These are phyloP conservation scores for Coniella lustricola DNA, from an alignment of 2,329 filamentous ascomycete species.

Conservation along the genomic window DNA sequence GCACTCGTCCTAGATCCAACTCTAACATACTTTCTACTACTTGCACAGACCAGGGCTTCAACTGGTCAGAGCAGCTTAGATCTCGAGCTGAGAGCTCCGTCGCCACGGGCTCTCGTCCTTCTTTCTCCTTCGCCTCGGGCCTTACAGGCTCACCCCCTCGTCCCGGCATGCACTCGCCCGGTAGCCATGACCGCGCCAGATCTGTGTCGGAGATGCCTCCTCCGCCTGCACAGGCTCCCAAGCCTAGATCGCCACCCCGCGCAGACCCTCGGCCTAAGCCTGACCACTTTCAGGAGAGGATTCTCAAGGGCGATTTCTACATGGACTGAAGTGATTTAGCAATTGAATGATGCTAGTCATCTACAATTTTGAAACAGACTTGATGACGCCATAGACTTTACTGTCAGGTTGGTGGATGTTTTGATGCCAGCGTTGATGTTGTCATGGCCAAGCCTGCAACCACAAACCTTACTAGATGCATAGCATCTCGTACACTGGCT, in stretches of 20 bases:
- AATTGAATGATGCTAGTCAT: neutral
- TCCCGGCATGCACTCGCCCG: constrained; percentile 18
- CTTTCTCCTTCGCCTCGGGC: constrained; percentile 49
- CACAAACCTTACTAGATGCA: neutral
- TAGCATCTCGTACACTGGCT: neutral
- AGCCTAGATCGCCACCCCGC: constrained; percentile 31
- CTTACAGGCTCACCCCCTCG: constrained; percentile 37
- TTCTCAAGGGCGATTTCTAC: constrained; percentile 95
- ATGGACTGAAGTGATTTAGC: constrained; percentile 65
- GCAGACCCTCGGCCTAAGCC: constrained; percentile 57
- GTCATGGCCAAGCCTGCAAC: neutral
- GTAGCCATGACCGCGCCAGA: constrained; percentile 58
- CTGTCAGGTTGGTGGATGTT: neutral
- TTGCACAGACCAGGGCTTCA: constrained; percentile 84
- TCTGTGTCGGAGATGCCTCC: constrained; percentile 60
- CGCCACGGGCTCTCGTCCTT: constrained; percentile 44
- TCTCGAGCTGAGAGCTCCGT: constrained; percentile 80
- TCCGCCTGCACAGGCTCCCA: constrained; percentile 46
- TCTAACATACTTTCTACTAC: constrained; percentile 55
- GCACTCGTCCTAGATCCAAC: constrained; percentile 49
- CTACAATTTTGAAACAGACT: neutral
- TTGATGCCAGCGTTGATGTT: neutral
- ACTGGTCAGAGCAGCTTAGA: constrained; percentile 94
- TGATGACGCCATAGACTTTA: neutral
- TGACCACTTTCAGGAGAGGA: constrained; percentile 93